Evolutionary conservation across 495 filamentous ascomycete species (phyloP).

Genomic region (Sphaerosporella brunnea): DNA sequence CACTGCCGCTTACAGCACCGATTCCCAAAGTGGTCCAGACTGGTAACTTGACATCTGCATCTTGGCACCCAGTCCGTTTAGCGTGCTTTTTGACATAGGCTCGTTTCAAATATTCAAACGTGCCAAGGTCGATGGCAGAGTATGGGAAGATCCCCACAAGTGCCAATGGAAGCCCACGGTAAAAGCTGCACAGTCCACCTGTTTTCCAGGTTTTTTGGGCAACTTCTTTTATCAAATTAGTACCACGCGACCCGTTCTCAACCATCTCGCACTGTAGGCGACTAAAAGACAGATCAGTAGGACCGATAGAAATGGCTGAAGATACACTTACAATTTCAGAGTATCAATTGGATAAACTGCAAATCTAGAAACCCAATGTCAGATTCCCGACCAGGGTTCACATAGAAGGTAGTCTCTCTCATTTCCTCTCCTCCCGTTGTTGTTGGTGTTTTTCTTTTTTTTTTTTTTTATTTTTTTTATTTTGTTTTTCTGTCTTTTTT

Average conservation of each 20-base stretch:
- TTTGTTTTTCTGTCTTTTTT: too few relatives aligned
- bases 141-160: constrained; percentile 95
- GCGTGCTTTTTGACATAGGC: constrained; percentile 51
- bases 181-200: constrained; percentile 58
- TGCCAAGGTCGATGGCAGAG: constrained; percentile 86
- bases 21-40: constrained; percentile 80
- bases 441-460: too few relatives aligned
- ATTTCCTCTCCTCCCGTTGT: too few relatives aligned
- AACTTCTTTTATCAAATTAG: constrained; percentile 63
- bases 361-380: constrained; percentile 35
- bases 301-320: constrained; percentile 2
- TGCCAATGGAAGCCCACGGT: constrained; percentile 83
- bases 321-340: constrained; percentile 61
- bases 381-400: neutral
- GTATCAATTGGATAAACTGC: constrained; percentile 95
- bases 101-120: constrained; percentile 81
- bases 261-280: constrained; percentile 92
- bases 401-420: too few relatives aligned
- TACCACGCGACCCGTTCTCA: constrained; percentile 64
- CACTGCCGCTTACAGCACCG: constrained; percentile 76
- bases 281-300: constrained; percentile 26
- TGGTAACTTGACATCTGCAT: constrained; percentile 78
- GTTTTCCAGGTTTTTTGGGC: constrained; percentile 66
- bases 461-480: too few relatives aligned
- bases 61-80: constrained; percentile 47